phyloP scores from a whole-genome alignment of 768 basidiomycete species.

The Lentinula detonsa region DNA sequence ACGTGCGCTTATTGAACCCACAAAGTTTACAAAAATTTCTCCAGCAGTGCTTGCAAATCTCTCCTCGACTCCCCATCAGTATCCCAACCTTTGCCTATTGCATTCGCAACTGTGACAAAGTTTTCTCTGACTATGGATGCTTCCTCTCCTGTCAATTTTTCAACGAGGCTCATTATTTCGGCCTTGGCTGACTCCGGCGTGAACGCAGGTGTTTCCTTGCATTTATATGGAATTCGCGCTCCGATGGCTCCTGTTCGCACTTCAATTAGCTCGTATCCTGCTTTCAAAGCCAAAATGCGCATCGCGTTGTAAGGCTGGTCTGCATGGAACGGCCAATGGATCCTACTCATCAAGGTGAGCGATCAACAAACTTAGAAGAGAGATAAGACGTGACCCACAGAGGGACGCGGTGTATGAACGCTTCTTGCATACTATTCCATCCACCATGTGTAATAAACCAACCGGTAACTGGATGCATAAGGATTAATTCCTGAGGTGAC shows the following conservation, averaged over 20 bases:
- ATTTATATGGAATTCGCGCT: neutral
- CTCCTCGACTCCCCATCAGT: neutral
- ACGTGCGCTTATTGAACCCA: too few species aligned
- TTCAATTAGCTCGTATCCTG: slow-evolving; percentile 2
- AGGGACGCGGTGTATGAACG: slow-evolving; percentile 1
- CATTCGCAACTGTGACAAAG: neutral
- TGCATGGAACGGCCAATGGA: slow-evolving; percentile 2
- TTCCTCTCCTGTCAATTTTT: neutral
- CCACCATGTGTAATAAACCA: slow-evolving; percentile 6
- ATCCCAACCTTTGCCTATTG: neutral
- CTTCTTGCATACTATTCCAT: slow-evolving; percentile 5
- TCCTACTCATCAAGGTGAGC: neutral
- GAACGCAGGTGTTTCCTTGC: neutral
- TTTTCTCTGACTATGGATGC: neutral
- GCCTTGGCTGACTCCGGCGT: neutral
- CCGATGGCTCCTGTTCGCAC: slow-evolving; percentile 1
- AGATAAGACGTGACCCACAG: neutral
- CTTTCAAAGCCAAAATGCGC: neutral
- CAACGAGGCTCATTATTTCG: neutral
- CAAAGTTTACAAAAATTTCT: neutral
- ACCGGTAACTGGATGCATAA: slow-evolving; percentile 1
- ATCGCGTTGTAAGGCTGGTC: slow-evolving; percentile 5
- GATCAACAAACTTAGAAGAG: neutral
- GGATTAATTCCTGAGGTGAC: neutral
- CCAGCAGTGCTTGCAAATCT: neutral